phyloP scores from a whole-genome alignment of 2,329 filamentous ascomycete genomes.

The Ophiognomonia clavigignenti-juglandacearum region DNA sequence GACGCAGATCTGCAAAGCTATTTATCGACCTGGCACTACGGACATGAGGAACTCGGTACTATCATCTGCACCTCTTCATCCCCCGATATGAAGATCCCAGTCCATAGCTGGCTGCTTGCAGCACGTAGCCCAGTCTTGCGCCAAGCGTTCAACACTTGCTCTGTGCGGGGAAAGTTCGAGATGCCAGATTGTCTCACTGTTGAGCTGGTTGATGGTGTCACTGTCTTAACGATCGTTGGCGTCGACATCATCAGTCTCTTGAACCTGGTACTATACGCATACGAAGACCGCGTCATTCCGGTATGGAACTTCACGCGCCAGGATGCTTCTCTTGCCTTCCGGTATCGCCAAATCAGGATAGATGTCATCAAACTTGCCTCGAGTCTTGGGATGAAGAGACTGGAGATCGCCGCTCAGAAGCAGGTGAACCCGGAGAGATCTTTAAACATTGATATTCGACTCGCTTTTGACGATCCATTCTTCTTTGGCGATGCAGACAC shows the following conservation, averaged over 20 bases:
- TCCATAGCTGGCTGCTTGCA: slow-evolving; percentile 76
- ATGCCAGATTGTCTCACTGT: slow-evolving; percentile 59
- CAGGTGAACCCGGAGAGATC: slow-evolving; percentile 62
- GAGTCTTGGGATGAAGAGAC: slow-evolving; percentile 60
- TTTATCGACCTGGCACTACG: slow-evolving; percentile 34
- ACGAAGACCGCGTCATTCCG: slow-evolving; percentile 74
- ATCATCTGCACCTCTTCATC: slow-evolving; percentile 51
- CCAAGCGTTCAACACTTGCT: slow-evolving; percentile 53
- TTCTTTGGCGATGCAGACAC: slow-evolving; percentile 81
- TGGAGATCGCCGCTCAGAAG: slow-evolving; percentile 74
- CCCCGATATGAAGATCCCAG: slow-evolving; percentile 69
- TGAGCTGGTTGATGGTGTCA: slow-evolving; percentile 43
- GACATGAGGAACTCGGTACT: slow-evolving; percentile 38
- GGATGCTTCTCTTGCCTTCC: slow-evolving; percentile 58
- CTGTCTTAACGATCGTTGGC: slow-evolving; percentile 59
- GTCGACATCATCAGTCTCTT: slow-evolving; percentile 75
- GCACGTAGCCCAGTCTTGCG: slow-evolving; percentile 69
- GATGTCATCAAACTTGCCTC: slow-evolving; percentile 87
- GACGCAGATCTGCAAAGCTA: slow-evolving; percentile 57
- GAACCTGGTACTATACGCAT: slow-evolving; percentile 74
- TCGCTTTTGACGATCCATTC: slow-evolving; percentile 60
- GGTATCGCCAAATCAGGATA: slow-evolving; percentile 73
- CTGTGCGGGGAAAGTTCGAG: slow-evolving; percentile 47
- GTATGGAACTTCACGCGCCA: slow-evolving; percentile 79
- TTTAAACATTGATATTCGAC: slow-evolving; percentile 64